Percentiles rank a stretch among this genome's conserved stretches.
Conservation (phyloP, 768 basidiomycete species). For the Stropharia rugosoannulata region DNA sequence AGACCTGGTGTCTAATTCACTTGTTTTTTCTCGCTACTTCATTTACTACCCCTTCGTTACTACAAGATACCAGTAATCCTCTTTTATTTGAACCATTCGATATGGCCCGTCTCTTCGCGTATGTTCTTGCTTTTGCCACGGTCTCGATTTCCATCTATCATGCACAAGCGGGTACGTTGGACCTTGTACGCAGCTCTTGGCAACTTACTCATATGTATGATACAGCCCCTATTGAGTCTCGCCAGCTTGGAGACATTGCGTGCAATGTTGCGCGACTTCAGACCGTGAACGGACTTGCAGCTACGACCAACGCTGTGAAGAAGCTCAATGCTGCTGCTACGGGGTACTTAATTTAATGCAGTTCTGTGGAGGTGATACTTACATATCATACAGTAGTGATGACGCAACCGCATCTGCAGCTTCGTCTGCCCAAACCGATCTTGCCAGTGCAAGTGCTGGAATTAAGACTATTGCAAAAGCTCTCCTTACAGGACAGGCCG, state of each 20-base stretch:
- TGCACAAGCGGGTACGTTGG: not conserved
- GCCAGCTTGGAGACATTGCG: slow-evolving; percentile 14
- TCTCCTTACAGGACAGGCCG: slow-evolving; percentile 13
- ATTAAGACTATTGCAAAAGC: slow-evolving; percentile 15
- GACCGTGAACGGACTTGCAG: slow-evolving; percentile 13
- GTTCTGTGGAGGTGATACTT: not conserved
- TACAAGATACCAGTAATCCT: too few relatives aligned
- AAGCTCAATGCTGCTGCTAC: slow-evolving; percentile 8
- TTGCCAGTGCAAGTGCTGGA: slow-evolving; percentile 10
- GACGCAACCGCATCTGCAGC: slow-evolving; percentile 9
- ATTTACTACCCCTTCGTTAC: too few relatives aligned
- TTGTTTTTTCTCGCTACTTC: not conserved
- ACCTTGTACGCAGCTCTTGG: not conserved
- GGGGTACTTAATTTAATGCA: not conserved
- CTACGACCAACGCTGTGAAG: slow-evolving; percentile 9
- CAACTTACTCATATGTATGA: too few relatives aligned
- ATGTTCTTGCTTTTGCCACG: not conserved
- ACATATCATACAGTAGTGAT: slow-evolving; percentile 5
- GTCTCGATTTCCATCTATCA: not conserved
- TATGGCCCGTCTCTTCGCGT: slow-evolving; percentile 2
- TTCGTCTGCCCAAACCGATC: slow-evolving; percentile 10
- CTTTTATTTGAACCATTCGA: not conserved
- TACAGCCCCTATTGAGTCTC: not conserved
- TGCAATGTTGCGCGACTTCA: slow-evolving; percentile 18
- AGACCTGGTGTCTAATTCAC: slow-evolving; percentile 1